Base-by-base conservation (phyloP, 805 yeast genomes). In the Candida piceae region DNA sequence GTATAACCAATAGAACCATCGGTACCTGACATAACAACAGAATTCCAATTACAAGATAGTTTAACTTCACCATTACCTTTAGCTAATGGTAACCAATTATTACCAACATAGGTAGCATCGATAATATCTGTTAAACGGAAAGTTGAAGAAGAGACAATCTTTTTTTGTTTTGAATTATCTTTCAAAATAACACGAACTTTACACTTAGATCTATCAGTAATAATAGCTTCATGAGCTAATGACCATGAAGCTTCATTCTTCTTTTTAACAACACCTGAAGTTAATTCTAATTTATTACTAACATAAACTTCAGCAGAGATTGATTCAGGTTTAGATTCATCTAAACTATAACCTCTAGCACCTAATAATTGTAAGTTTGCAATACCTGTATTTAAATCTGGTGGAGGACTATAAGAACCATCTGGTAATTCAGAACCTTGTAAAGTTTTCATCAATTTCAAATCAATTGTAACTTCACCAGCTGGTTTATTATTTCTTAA, bases 321-420 rank as follows among this genome's bases (percentile, higher is more conserved):
- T 5, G 84, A 63, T 7, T 73, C 65, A 39, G 77, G 76, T 41
- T 67, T 74, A 12, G 48, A 49, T 21, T 60, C 66, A 33, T 62
- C 66, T 22, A 48, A 50, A 27, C 60, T 48, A 57, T 69, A 67
- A 39, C 69, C 75, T 63, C 86, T 76, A 18, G 84, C 81, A 48
- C 78, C 84, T 21, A 66, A 55, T 32, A 85, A 61, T 41, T 79
- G 82, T 48, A 90, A 64, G 51, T 79, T 72, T 16, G 82, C 77
- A 50, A 94, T 80, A 71, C 99, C 99, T 12, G 97, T 87, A 63
- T 90, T 90, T 57, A 86, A 75, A 47, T 87, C 96, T 31, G 96
- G 96, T 31, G 94, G 84, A 32, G 94, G 87, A 46, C 78, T 80
- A 36, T 74, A 69, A 3, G 89, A 80, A 34, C 96, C 96, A 60